These are phyloP conservation scores for Termitomyces sp. DNA, from an alignment of 768 basidiomycete species.

Conservation along the genomic window DNA sequence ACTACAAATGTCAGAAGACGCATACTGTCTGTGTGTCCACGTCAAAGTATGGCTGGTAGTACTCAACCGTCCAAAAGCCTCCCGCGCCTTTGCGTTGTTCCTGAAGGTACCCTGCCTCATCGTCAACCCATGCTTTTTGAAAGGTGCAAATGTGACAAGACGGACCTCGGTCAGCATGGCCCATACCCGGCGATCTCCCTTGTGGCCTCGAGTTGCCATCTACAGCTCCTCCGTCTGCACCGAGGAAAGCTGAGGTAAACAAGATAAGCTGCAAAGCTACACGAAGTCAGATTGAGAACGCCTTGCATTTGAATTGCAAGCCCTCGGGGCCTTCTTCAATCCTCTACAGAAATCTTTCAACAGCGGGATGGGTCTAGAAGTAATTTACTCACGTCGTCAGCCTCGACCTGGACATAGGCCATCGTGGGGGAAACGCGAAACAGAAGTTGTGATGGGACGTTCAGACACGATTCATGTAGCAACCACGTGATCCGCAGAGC, in stretches of 20 bases:
- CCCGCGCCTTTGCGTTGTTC: constrained; percentile 44
- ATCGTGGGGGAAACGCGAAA: constrained; percentile 25
- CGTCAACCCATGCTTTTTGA: background rate
- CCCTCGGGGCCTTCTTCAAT: constrained; percentile 65
- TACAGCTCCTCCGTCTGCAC: constrained; percentile 29
- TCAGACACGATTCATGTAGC: background rate
- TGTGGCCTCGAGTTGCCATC: constrained; percentile 19
- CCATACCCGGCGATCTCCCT: constrained; percentile 30
- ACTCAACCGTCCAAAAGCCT: constrained; percentile 78
- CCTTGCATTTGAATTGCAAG: constrained; percentile 67
- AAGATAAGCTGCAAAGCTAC: background rate
- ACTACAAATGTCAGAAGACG: background rate
- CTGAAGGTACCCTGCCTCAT: constrained; percentile 52
- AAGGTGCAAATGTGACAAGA: constrained; percentile 4
- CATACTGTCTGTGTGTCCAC: constrained; percentile 73
- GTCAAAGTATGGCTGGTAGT: constrained; percentile 86
- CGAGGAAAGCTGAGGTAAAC: constrained; percentile 46
- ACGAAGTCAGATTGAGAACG: background rate
- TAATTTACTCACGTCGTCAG: constrained; percentile 51
- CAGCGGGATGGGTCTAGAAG: background rate
- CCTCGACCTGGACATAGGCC: constrained; percentile 70
- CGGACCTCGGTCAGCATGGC: constrained; percentile 50
- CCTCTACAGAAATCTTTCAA: constrained; percentile 26
- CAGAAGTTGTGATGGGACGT: background rate
- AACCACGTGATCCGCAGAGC: background rate